phyloP scores from a whole-genome alignment of 768 basidiomycete genomes.

The Trametes elegans region DNA sequence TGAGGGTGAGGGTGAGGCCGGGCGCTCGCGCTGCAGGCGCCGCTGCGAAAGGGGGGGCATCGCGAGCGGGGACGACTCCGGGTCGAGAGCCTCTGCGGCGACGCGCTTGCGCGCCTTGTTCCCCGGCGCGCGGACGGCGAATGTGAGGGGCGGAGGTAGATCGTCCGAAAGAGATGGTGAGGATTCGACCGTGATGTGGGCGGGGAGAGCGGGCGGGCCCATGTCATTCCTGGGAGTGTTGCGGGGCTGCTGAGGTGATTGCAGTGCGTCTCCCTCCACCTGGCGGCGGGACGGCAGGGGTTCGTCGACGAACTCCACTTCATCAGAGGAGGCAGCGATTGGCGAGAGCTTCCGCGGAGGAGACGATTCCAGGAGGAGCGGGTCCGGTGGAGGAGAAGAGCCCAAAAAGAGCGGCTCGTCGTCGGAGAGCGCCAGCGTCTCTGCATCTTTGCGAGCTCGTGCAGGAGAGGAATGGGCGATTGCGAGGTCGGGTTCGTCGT shows the following conservation, averaged over 20 bases:
- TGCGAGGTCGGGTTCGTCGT: conserved; percentile 53
- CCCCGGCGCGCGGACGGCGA: conserved; percentile 43
- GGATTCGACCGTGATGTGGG: conserved; percentile 21
- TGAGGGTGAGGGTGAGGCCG: conserved; percentile 10
- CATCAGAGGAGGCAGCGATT: background rate
- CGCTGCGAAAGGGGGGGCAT: conserved; percentile 34
- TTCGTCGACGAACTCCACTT: conserved; percentile 3
- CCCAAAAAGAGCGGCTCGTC: conserved; percentile 12
- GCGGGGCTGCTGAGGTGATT: background rate
- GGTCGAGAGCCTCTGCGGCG: conserved; percentile 20
- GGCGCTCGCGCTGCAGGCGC: conserved; percentile 26
- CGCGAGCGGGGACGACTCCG: conserved; percentile 31
- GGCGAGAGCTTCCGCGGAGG: background rate
- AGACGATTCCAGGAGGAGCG: conserved; percentile 12
- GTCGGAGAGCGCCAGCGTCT: conserved; percentile 3
- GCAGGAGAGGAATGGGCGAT: background rate
- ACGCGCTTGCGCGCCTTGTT: conserved; percentile 29
- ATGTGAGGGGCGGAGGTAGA: conserved; percentile 39
- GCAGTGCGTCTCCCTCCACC: background rate
- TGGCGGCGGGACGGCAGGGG: background rate
- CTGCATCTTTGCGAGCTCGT: background rate
- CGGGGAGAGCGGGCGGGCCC: conserved; percentile 38
- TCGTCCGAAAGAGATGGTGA: conserved; percentile 19
- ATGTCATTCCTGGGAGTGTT: conserved; percentile 14
- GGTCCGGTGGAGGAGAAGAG: conserved; percentile 7